Percentiles rank a stretch among this genome's conserved stretches.
Evolutionary conservation across 1,139 yeast species (phyloP).

Genomic region (Lodderomyces beijingensis): DNA sequence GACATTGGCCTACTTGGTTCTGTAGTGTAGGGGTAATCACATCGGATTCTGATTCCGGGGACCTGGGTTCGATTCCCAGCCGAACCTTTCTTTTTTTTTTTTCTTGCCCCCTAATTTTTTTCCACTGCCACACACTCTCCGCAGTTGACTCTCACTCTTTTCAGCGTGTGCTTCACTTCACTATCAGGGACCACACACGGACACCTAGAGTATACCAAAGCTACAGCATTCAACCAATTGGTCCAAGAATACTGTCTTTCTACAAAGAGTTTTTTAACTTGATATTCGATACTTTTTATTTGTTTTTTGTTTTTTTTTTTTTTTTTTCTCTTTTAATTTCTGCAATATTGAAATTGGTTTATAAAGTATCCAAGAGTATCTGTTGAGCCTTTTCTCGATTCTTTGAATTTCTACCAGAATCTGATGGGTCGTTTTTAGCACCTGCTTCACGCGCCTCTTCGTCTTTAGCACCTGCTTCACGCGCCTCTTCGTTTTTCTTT

Average conservation of each 20-base stretch:
- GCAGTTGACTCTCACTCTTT: no score
- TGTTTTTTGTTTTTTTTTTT: not conserved
- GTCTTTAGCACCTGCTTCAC: not conserved
- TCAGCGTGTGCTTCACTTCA: no score
- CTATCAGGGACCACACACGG: no score
- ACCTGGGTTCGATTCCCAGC: slow-evolving; percentile 39
- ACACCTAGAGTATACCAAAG: no score
- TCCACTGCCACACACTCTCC: no score
- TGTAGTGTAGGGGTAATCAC: slow-evolving; percentile 36
- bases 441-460: not conserved
- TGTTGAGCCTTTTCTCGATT: slow-evolving; percentile 10
- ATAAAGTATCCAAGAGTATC: slow-evolving; percentile 10
- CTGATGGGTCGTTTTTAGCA: not conserved
- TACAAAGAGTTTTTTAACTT: no score
- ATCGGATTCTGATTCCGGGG: slow-evolving; percentile 35
- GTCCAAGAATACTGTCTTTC: no score
- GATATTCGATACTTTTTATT: slow-evolving; percentile 2
- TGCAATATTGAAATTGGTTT: slow-evolving; percentile 1
- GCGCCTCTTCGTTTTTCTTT: no score
- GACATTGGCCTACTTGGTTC: no score
- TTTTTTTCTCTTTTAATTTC: not conserved
- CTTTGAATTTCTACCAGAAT: slow-evolving; percentile 2
- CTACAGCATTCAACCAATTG: no score
- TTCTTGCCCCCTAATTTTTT: not conserved
- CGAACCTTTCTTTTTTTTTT: slow-evolving; percentile 19